These are phyloP conservation scores for Colletotrichum cordylinicola DNA, from an alignment of 2,329 filamentous ascomycete species.

Conservation along the genomic window DNA sequence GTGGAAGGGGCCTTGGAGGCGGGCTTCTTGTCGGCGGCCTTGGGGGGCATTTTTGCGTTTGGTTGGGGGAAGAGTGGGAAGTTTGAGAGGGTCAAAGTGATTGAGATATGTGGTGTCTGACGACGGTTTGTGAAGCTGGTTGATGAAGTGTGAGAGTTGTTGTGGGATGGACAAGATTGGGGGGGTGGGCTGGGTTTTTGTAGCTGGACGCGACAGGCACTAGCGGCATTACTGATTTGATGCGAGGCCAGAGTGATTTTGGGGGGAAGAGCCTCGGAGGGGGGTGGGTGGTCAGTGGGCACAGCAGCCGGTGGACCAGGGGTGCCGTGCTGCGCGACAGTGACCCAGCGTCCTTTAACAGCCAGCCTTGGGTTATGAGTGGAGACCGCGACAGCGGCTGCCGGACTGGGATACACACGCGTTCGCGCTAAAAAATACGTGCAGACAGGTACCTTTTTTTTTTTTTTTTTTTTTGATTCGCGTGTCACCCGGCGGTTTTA, in stretches of 20 bases:
- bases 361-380: background rate
- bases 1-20: constrained; percentile 92
- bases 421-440: constrained; percentile 27
- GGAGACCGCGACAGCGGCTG: background rate
- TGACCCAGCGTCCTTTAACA: background rate
- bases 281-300: background rate
- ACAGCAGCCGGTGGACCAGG: background rate
- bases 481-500: background rate
- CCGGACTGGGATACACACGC: constrained; percentile 3
- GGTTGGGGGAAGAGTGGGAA: background rate
- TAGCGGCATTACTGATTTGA: constrained; percentile 64
- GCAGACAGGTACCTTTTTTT: constrained; percentile 14
- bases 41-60: constrained; percentile 85
- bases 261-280: constrained; percentile 10
- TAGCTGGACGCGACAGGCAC: constrained; percentile 61
- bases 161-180: constrained; percentile 51
- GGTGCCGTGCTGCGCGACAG: background rate
- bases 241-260: constrained; percentile 32
- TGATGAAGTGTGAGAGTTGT: constrained; percentile 48
- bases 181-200: constrained; percentile 63
- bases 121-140: constrained; percentile 32
- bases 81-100: constrained; percentile 10
- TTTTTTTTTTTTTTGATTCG: background rate
- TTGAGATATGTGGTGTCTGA: constrained; percentile 22
- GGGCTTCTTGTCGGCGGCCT: constrained; percentile 98